These are phyloP conservation scores for Tetrahymena borealis DNA, from an alignment of 73 alveolate genomes.

Conservation along the genomic window DNA sequence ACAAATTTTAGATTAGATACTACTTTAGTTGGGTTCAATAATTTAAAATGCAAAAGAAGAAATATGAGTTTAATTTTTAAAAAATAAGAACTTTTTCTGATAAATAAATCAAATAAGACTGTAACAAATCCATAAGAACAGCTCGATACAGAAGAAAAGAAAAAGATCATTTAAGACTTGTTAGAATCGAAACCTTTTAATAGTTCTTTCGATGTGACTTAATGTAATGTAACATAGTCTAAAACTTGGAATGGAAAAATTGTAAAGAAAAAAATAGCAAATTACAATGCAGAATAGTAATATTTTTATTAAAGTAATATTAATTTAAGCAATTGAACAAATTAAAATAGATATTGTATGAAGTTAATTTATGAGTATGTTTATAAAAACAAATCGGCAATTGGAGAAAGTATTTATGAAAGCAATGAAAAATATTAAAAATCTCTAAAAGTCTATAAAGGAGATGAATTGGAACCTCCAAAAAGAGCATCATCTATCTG, in stretches of 20 bases:
- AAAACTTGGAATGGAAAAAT: neutral
- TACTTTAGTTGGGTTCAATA: constrained; percentile 60
- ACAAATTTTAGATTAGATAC: constrained; percentile 52
- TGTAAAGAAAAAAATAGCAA: neutral
- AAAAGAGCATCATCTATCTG: neutral
- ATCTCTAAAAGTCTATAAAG: neutral
- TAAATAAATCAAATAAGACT: constrained; percentile 47
- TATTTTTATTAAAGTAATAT: neutral
- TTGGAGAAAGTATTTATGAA: neutral
- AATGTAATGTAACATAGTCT: neutral
- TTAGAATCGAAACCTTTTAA: constrained; percentile 56
- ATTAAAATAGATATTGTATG: neutral
- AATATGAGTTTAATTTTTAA: constrained; percentile 55
- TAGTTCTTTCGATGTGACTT: constrained; percentile 7
- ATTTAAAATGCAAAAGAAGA: constrained; percentile 55
- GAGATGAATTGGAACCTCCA: too few species aligned
- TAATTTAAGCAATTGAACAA: neutral
- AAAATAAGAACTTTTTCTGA: constrained; percentile 44
- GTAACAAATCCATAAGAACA: constrained; percentile 66
- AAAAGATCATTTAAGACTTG: constrained; percentile 58
- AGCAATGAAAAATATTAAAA: neutral
- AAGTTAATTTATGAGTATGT: neutral
- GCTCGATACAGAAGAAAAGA: constrained; percentile 64
- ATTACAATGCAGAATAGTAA: neutral
- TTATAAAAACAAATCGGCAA: neutral